Conservation (phyloP, 768 basidiomycete genomes). For the Dentipellis sp. region DNA sequence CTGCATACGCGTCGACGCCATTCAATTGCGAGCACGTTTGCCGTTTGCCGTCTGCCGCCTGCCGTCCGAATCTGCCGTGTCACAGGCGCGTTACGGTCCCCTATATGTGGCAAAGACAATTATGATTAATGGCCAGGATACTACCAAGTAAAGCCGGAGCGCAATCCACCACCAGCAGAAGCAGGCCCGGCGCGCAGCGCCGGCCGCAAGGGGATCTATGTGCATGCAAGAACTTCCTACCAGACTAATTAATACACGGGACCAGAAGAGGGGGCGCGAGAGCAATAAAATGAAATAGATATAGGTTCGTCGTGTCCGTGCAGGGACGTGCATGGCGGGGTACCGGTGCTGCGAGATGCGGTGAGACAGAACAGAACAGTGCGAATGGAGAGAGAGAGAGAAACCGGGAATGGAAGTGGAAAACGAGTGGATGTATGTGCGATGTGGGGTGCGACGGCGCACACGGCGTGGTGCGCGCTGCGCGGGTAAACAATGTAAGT, state of each 20-base stretch:
- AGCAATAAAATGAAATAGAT: not conserved
- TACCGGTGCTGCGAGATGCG: not conserved
- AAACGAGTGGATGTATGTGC: not conserved
- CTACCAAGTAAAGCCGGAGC: not conserved
- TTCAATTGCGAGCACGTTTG: too few relatives aligned
- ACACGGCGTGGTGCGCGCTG: not conserved
- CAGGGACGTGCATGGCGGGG: not conserved
- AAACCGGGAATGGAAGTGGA: not conserved
- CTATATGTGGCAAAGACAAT: not conserved
- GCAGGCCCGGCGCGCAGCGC: not conserved
- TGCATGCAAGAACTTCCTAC: not conserved
- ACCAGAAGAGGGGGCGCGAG: not conserved
- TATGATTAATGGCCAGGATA: not conserved
- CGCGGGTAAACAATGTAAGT: not conserved
- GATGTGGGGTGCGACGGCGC: not conserved
- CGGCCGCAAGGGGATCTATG: not conserved
- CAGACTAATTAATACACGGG: not conserved
- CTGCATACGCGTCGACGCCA: too few relatives aligned
- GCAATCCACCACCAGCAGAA: not conserved
- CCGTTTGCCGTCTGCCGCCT: too few relatives aligned
- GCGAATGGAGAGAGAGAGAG: not conserved
- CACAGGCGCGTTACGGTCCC: too few relatives aligned
- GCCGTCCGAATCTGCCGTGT: too few relatives aligned
- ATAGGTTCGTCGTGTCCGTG: not conserved
- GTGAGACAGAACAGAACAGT: too few relatives aligned